Base-by-base conservation (phyloP, 805 yeast genomes). In the Yarrowia alimentaria region DNA sequence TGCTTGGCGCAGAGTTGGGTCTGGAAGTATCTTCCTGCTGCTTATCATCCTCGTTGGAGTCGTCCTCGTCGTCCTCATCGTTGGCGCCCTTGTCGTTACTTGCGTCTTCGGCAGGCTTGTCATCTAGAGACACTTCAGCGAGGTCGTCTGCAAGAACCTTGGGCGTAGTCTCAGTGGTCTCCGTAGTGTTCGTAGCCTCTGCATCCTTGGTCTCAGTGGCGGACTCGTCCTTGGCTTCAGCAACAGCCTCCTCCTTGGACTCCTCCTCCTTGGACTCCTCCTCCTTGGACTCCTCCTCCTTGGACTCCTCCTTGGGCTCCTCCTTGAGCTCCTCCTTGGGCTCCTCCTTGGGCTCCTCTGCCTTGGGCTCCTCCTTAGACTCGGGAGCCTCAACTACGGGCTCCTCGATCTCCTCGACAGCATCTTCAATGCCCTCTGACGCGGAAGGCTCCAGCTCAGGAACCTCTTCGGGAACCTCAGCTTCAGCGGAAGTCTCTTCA, bases 31-130 rank as follows among this genome's bases (percentile, higher is more conserved):
- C 25, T 24, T 33, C 43, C 21, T 21, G 31, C 31, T 56, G 42
- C 34, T 30, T 52, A 34, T 51, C 40, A 8, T 50, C 54, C 52
- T 31, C 31, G 11, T 34, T 52, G n/a, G n/a, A n/a, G 12, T 32
- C 52, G 20, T 54, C 51, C 17, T 56, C 53, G 25, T 53, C 58
- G 10, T 16, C 51, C 6, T 28, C 35, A 12, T 49, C 58, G 31
- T 42, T 37, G 42, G 52, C 31, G 10, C 33, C 28, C 11, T 42
- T 17, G 26, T 53, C 53, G 11, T 37, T 56, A 13, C 30, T 58
- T 21, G 54, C 54, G 30, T 38, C 55, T 12, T 34, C 54, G 11
- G 40, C 35, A 12, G 56, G 26, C 14, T 53, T 33, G 17, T 40
- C 29, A 7, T 48, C 55, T 28, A 40, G 33, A 11, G 47, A 40